Conservation (phyloP, 257 asterid genomes). For the Cinchona pubescens region DNA sequence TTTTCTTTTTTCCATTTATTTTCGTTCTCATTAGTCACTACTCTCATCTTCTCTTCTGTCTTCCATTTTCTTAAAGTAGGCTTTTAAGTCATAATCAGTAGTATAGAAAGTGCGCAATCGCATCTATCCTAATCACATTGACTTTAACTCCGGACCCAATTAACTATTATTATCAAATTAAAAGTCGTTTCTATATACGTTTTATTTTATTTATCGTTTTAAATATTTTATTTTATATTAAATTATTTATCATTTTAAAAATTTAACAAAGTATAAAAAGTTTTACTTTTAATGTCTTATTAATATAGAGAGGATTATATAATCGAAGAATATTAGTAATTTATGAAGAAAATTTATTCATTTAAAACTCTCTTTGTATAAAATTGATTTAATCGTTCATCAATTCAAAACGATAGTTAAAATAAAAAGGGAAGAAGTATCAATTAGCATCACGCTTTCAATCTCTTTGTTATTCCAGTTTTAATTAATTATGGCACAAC, state of each 20-base stretch:
- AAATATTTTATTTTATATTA: no score
- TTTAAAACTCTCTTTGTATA: no score
- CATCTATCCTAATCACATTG: not conserved
- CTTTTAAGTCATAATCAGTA: conserved; percentile 6
- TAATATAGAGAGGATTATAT: no score
- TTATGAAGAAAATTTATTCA: no score
- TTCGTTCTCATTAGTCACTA: not conserved
- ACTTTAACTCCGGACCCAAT: not conserved
- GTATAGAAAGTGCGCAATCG: not conserved
- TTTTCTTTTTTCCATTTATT: not conserved
- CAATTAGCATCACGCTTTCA: not conserved
- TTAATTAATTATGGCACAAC: not conserved
- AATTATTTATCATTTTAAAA: no score
- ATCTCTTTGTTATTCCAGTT: not conserved
- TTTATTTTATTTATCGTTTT: no score
- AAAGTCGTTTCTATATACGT: no score
- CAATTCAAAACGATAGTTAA: no score
- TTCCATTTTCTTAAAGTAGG: conserved; percentile 14
- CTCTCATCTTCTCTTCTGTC: conserved; percentile 1
- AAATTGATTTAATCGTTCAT: no score
- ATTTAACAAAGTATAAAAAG: not conserved
- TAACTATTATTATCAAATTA: no score
- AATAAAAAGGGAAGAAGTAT: no score
- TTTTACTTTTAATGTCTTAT: not conserved
- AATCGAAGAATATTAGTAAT: no score